Base-by-base conservation (phyloP, 2,329 filamentous ascomycete genomes). In the Simplicillium aogashimaense region DNA sequence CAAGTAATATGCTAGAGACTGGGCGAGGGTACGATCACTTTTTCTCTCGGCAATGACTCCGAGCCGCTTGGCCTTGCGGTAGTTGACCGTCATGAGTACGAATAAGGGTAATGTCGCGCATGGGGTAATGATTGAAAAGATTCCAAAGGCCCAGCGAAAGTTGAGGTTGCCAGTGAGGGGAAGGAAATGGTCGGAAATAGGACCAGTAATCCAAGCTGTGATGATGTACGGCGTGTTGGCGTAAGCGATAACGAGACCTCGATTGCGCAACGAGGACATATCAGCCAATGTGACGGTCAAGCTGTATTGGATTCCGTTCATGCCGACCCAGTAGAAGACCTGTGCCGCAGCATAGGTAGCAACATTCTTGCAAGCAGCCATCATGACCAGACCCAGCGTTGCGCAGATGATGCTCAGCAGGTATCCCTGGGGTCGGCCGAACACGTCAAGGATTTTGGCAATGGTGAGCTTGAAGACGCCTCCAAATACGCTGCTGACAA, bases 61-160 rank as follows among this genome's bases (percentile, higher is more conserved):
- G 14, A 36, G 32, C 4, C 20, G 30, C 29, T 36, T 43, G 28
- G 41, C 41, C 37, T 43, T 43, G 36, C 33, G 41, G 16, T 35
- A 31, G n/a, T 43, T 43, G 25, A 20, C 31, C 10, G 42, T 34
- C 14, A 52, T 45, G 37, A 47, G 41, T 37, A 49, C 35, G 16
- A 51, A 41, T 6, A 50, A 43, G 11, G 49, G 47, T 10, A 34
- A 35, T 3, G 37, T 39, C 33, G 36, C 37, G 11, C 47, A 58
- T 2, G 74, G 74, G 13, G 74, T 49, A 41, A 78, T 67, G 48
- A 80, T 74, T 34, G 69, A 65, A 57, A 76, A 80, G 46, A 66
- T 66, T 29, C 74, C 75, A 47, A 76, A 82, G 3, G 68, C 78
- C 78, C 78, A 83, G 37, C 74, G 68, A 71, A 75, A 82, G 20